Percentiles rank a stretch among this genome's conserved stretches.
Evolutionary conservation across 805 yeast genomes (phyloP).

Genomic region (Candida caryicola): DNA sequence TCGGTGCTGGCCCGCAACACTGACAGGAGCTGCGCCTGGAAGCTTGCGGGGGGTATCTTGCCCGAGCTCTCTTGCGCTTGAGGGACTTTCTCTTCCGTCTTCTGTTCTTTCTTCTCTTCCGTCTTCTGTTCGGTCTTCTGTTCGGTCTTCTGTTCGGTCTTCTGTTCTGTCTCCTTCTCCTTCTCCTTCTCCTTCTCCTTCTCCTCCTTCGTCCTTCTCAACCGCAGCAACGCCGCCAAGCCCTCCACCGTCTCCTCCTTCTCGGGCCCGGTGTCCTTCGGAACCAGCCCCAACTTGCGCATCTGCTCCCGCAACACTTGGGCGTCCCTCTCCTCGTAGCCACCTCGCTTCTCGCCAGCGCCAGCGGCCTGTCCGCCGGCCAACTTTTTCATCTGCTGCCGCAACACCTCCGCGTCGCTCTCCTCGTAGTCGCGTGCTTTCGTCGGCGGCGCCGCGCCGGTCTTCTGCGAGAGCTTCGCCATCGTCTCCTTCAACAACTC

Average conservation of each 20-base stretch:
- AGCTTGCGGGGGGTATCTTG: constrained; percentile 2
- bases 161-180: no score
- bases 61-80: background rate
- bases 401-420: constrained; percentile 22
- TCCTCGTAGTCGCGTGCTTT: constrained; percentile 17
- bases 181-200: no score
- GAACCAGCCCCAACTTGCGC: no score
- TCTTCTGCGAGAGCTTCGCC: constrained; percentile 14
- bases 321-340: constrained; percentile 23
- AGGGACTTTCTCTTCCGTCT: background rate
- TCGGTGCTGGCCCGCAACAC: constrained; percentile 29
- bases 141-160: no score
- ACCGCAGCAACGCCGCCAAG: constrained; percentile 8
- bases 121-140: background rate
- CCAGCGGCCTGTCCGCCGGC: constrained; percentile 9
- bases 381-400: constrained; percentile 24
- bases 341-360: no score
- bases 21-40: constrained; percentile 24
- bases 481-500: constrained; percentile 16
- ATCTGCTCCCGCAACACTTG: constrained; percentile 16
- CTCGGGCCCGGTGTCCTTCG: no score
- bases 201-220: constrained; percentile 3
- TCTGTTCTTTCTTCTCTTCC: background rate
- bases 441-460: constrained; percentile 5
- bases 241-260: constrained; percentile 15